Conservation (phyloP, 805 yeast genomes). For the Vanderwaltozyma tropicalis region DNA sequence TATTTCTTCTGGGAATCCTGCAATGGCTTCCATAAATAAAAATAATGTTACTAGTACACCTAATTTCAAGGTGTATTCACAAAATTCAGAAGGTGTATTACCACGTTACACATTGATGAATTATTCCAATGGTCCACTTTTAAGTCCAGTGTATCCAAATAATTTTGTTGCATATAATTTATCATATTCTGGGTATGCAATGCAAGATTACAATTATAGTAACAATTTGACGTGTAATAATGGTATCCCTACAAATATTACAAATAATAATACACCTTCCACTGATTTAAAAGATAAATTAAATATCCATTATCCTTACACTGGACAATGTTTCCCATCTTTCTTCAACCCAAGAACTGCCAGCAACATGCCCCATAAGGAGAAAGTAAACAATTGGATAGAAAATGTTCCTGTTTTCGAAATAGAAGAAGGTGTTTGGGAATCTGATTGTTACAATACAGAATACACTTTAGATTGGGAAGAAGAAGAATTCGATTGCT, state of each 20-base stretch:
- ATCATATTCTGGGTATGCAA: conserved; percentile 5
- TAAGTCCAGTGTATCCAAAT: conserved; percentile 7
- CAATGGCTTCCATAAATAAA: background rate
- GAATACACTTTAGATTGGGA: conserved; percentile 25
- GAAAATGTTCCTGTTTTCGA: conserved; percentile 40
- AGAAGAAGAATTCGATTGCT: conserved; percentile 23
- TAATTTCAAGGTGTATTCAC: conserved; percentile 4
- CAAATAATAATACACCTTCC: too few species aligned
- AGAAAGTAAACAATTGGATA: conserved; percentile 61
- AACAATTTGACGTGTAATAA: conserved; percentile 1
- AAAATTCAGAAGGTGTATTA: conserved; percentile 6
- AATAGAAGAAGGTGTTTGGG: conserved; percentile 10
- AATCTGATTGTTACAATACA: conserved; percentile 15
- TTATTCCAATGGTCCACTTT: conserved; percentile 3
- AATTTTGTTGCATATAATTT: conserved; percentile 8
- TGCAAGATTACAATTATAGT: background rate
- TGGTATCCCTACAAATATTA: background rate
- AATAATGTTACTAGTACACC: background rate
- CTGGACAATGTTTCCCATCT: conserved; percentile 30
- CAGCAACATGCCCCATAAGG: conserved; percentile 52
- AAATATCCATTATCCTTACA: background rate
- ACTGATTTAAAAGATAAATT: background rate
- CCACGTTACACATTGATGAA: conserved; percentile 15
- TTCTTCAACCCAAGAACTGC: conserved; percentile 53
- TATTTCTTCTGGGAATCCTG: too few species aligned